Evolutionary conservation across 805 yeast genomes (phyloP), one percentile per base, ranked within the genome.

Genomic region (Metschnikowia orientalis): DNA sequence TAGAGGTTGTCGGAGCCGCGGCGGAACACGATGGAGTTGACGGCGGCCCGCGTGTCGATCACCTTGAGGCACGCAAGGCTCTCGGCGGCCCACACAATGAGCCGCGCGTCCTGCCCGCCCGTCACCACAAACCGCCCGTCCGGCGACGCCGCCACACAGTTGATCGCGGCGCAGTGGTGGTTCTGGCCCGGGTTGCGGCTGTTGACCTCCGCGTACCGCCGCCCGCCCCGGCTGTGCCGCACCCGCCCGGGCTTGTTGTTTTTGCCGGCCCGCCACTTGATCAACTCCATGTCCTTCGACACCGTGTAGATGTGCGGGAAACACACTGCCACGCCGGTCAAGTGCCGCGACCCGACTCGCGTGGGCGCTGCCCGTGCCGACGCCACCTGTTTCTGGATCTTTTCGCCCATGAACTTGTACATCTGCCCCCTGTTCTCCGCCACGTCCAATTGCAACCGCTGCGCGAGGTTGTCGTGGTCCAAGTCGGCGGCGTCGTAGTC

Each of bases 61-160:
- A 81, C 89, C 49, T 84, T 80, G 32, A 86, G 61, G 32, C 89
- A 80, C 13, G 87, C 66, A 42, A 92, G 62, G 38, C 76, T 78
- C 52, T 87, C 94, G 13, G 82, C 68, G 41, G 89, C 81, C 95
- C 95, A 90, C 20, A 92, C 77, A 22, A 86, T 74, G 34, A 92
- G 69, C 42, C 88, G 71, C 40, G 78, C 77, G 59, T 89, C 97
- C 33, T 68, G 69, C 29, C 96, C 95, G 35, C 97, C 98, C 2
- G 96, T 89, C 6, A 84, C 95, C 8, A 92, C 83, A 53, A 69
- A 86, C 47, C 73, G 81, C 12, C 97, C 96, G 58, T 88, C 92
- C 5, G 90, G 82, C 31, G 87, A 79, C 4, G 82, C 88, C 0
- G 95, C 94, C 16, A 87, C 78, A 32, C 90, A 67, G 37, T 77